Evolutionary conservation across 352 stramenopile species (phyloP), one percentile per base, ranked within the genome.

Genomic region (Globisporangium nodosum): DNA sequence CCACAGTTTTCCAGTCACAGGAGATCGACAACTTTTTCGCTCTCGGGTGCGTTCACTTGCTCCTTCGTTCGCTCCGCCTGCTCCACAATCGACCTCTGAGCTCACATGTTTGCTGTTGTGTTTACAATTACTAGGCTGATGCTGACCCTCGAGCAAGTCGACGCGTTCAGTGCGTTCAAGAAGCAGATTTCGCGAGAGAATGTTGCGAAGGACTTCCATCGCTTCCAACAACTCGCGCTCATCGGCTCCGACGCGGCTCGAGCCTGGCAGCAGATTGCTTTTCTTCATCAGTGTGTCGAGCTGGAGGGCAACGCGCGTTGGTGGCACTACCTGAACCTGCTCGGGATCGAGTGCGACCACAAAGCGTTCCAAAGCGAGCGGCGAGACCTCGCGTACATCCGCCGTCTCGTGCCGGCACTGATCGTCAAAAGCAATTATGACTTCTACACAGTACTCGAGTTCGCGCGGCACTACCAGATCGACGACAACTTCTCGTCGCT

Each of bases 381-480:
- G 24, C 67, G 81, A 9, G 78, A 94, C 58, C 51, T 89, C n/a
- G 60, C 74, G 45, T 87, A 88, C 45, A 88, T 94, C 52, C 78
- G 74, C 20, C 58, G 52, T 7, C 66, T 94, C 30, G 81, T 94
- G 1, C 84, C 81, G 27, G 66, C 60, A 15, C 61, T 92, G 42
- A 66, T 94, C 37, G 64, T 65, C 37, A 83, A 73, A 46, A 94
- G 76, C 52, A 90, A 82, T 30, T 88, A 75, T 42, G 84, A 94
- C 50, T 87, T 90, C 30, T 89, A 90, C 56, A 90, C 80, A 3
- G 79, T 90, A 33, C 61, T 88, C 13, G 84, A 94, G 52, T 92
- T 94, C 52, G 88, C 84, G 21, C 73, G 81, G 0, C 80, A 94
- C 43, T 94, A 94, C 65, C 78, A 94, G 52, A 89, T 94, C 49